Base-by-base conservation (phyloP, 495 filamentous ascomycete species). In the Platismatia glauca region DNA sequence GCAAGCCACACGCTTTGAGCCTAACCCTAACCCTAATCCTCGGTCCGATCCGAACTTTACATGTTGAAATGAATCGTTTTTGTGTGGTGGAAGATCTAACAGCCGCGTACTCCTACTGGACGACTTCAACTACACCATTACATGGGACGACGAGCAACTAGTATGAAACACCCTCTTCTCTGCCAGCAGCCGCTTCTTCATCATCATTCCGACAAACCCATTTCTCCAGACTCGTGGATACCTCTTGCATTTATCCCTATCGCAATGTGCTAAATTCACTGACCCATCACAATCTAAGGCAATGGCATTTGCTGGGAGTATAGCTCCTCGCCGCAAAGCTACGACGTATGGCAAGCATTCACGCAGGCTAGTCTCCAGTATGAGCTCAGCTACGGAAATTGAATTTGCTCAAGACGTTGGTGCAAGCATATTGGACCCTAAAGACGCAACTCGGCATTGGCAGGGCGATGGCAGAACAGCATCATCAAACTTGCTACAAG, bases 341-440 rank as follows among this genome's bases (percentile, higher is more conserved):
- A 70, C 74, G 33, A 82, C 79, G 1, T 82, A 82, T 67, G 79
- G 80, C 41, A 79, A 77, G 60, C 60, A 74, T 15, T 64, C 69
- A 37, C 72, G 67, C 61, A 70, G 68, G 39, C 67, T 71, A 22
- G 33, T 64, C 34, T 20, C 55, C 0, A 20, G 16, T 9, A 3
- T 33, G 13, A 53, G 50, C 16, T 53, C 50, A 41, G 20, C 39
- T 33, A 43, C 61, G 20, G 53, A 33, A 11, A 24, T 16, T 33
- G 52, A 41, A 15, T 62, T 62, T n/a, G 55, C 60, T 38, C 52
- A 57, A 18, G 55, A 39, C 31, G 55, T 22, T 48, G 29, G 16
- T 46, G 31, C 60, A 27, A 24, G 55, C 39, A 37, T n/a, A 39
- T 29, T 22, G 60, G 43, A 34, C 33, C 31, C 33, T 7, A 35